These are phyloP conservation scores for Nakazawaea ambrosiae DNA, from an alignment of 805 yeast genomes.

Conservation along the genomic window DNA sequence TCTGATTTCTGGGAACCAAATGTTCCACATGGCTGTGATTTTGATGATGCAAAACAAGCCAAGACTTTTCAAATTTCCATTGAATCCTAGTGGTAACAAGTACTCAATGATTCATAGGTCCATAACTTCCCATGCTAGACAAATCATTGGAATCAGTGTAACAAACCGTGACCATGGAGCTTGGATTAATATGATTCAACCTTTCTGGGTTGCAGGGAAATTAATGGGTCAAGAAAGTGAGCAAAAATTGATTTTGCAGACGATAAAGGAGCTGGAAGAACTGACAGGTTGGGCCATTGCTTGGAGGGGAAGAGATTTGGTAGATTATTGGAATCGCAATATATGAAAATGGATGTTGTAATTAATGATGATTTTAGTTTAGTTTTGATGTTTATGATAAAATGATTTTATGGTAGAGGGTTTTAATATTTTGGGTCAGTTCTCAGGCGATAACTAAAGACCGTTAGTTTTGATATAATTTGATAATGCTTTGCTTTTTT, in stretches of 20 bases:
- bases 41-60: conserved; percentile 33
- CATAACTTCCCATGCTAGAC: conserved; percentile 24
- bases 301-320: conserved; percentile 20
- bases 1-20: conserved; percentile 29
- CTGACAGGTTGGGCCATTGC: conserved; percentile 21
- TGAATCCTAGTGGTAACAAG: conserved; percentile 5
- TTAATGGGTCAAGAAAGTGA: conserved; percentile 18
- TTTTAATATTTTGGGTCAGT: neutral
- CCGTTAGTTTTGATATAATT: neutral
- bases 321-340: conserved; percentile 19
- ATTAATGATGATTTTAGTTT: too few species aligned
- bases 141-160: conserved; percentile 27
- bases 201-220: conserved; percentile 20
- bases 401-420: too few species aligned
- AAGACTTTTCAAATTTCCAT: conserved; percentile 22
- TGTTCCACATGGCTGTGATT: conserved; percentile 32
- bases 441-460: neutral
- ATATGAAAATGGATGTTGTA: too few species aligned
- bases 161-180: conserved; percentile 24
- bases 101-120: conserved; percentile 8
- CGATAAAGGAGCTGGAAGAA: conserved; percentile 18
- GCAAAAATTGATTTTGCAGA: conserved; percentile 17
- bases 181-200: conserved; percentile 19
- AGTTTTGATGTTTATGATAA: too few species aligned
- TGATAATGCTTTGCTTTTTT: neutral